Conservation (phyloP, 2,329 filamentous ascomycete species). For the Aspergillus quadrilineatus region DNA sequence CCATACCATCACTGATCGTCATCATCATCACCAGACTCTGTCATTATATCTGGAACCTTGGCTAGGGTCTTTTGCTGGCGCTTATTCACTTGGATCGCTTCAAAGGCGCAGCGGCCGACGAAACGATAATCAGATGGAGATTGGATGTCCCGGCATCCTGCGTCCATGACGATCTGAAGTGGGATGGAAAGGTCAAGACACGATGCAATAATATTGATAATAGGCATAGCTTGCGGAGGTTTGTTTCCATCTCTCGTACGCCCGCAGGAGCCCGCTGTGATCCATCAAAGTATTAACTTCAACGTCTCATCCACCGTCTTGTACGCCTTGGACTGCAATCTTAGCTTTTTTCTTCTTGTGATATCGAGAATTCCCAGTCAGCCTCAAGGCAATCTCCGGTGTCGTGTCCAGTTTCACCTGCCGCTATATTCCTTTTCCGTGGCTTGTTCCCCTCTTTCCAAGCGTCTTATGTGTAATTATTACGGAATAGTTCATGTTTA, state of each 20-base stretch:
- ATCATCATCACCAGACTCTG: constrained; percentile 4
- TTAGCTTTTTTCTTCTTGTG: constrained; percentile 5
- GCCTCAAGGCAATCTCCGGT: constrained; percentile 6
- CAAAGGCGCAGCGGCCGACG: background rate
- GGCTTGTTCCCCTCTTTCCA: background rate
- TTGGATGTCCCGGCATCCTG: background rate
- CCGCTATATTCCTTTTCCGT: background rate
- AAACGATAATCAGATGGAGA: constrained; percentile 2
- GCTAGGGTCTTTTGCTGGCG: background rate
- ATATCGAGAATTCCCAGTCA: constrained; percentile 10
- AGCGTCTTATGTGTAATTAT: constrained; percentile 1
- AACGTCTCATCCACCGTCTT: background rate
- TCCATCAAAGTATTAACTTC: background rate
- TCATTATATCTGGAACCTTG: constrained; percentile 8
- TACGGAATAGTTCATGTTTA: background rate
- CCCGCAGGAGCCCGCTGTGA: background rate
- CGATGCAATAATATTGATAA: constrained; percentile 1
- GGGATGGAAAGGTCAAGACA: background rate
- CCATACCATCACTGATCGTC: background rate
- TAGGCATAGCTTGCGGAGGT: background rate
- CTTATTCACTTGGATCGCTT: background rate
- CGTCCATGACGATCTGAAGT: background rate
- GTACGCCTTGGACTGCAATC: background rate
- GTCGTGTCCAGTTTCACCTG: background rate
- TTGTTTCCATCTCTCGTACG: constrained; percentile 7